These are phyloP conservation scores for Dalbergia cultrata DNA, from an alignment of 306 rosid genomes.

Conservation along the genomic window DNA sequence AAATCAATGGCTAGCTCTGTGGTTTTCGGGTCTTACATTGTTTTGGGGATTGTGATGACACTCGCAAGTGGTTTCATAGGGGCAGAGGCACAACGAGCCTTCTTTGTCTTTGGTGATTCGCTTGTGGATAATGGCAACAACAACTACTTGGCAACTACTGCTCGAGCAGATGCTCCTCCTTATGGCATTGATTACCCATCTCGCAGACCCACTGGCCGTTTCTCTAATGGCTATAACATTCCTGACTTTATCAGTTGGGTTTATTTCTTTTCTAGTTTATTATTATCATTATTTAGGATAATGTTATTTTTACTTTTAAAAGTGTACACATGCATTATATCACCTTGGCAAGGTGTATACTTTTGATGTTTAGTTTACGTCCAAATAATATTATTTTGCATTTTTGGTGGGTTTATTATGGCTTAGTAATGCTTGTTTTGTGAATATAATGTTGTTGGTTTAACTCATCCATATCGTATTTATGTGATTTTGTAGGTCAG, in stretches of 20 bases:
- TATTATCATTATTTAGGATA: no score
- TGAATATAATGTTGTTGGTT: not conserved
- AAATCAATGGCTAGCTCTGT: slow-evolving; percentile 52
- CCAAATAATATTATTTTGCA: not conserved
- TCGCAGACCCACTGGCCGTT: slow-evolving; percentile 79
- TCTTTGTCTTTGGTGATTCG: slow-evolving; percentile 87
- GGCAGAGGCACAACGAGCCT: slow-evolving; percentile 72
- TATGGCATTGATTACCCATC: slow-evolving; percentile 84
- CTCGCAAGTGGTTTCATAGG: slow-evolving; percentile 34
- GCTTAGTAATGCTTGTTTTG: not conserved
- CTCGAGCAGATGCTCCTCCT: slow-evolving; percentile 75
- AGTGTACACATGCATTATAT: no score
- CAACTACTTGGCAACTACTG: slow-evolving; percentile 74
- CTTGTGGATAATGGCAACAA: slow-evolving; percentile 86
- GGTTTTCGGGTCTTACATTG: slow-evolving; percentile 33
- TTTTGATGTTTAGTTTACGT: no score
- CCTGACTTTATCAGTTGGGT: slow-evolving; percentile 78
- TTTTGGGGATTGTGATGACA: slow-evolving; percentile 36
- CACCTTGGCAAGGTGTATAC: no score
- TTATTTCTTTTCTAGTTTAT: not conserved
- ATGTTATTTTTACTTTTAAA: no score
- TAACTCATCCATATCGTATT: not conserved
- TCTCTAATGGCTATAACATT: slow-evolving; percentile 83
- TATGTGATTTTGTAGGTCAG: slow-evolving; percentile 54
- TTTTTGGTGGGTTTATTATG: not conserved